Evolutionary conservation across 257 asterid genomes (phyloP).

Genomic region (Leonotis leonurus): DNA sequence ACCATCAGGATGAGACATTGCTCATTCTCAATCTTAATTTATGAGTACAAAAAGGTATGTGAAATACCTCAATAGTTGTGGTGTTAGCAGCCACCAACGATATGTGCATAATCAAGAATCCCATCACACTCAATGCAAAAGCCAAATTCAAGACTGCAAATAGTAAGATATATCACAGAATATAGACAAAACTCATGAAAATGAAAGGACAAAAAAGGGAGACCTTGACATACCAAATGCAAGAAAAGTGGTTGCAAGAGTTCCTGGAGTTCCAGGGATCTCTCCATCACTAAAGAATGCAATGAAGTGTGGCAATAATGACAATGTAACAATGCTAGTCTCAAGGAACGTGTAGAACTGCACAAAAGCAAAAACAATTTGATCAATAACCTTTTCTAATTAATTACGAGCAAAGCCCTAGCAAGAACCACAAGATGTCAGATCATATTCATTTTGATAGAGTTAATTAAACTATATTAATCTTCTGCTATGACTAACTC

Average conservation of each 20-base stretch:
- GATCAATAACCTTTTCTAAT: neutral
- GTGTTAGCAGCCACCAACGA: conserved; percentile 83
- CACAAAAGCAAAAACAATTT: conserved; percentile 23
- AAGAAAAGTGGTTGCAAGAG: conserved; percentile 93
- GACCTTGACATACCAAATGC: conserved; percentile 50
- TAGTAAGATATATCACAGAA: conserved; percentile 12
- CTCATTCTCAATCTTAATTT: conserved; percentile 2
- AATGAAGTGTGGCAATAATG: conserved; percentile 76
- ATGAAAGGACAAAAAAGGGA: neutral
- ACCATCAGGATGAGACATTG: neutral
- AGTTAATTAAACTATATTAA: no score
- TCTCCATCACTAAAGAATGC: conserved; percentile 90
- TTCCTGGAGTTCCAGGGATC: conserved; percentile 92
- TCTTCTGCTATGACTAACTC: no score
- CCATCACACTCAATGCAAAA: conserved; percentile 92
- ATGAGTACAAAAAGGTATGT: conserved; percentile 10
- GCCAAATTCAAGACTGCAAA: conserved; percentile 82
- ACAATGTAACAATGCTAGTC: conserved; percentile 73
- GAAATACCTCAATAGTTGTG: conserved; percentile 89
- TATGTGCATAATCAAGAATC: conserved; percentile 93
- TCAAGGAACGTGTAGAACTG: conserved; percentile 97
- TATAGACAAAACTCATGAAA: conserved; percentile 1
- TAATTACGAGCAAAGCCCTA: neutral
- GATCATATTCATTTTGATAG: neutral
- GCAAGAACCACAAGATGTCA: neutral